Evolutionary conservation across 148 eudicot genomes (phyloP).

Genomic region (Rhododendron simsii): DNA sequence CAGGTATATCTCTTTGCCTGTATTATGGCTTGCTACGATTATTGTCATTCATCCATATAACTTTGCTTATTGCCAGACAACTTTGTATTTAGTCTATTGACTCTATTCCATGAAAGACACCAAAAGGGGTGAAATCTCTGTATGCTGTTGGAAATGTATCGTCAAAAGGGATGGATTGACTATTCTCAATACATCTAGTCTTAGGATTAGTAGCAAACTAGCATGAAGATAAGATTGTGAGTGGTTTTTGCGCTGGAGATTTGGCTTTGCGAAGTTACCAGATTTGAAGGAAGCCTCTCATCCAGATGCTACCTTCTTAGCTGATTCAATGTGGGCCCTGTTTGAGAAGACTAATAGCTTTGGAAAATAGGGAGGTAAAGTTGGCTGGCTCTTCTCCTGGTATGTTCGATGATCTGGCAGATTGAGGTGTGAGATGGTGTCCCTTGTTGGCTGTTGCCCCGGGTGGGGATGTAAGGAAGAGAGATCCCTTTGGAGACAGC

Average conservation of each 20-base stretch:
- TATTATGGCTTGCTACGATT: neutral
- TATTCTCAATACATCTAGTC: neutral
- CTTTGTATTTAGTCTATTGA: neutral
- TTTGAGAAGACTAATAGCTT: neutral
- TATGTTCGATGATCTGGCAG: neutral
- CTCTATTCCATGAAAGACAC: neutral
- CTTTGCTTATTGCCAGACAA: neutral
- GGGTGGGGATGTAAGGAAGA: neutral
- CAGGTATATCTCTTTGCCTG: constrained; percentile 25
- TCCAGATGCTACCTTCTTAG: neutral
- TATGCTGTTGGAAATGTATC: neutral
- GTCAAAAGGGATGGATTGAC: neutral
- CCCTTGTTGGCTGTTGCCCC: neutral
- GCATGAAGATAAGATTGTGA: neutral
- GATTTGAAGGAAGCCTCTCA: neutral
- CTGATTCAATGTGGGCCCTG: neutral
- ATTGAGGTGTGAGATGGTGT: neutral
- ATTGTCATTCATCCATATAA: neutral
- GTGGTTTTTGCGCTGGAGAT: neutral
- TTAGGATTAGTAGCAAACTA: neutral
- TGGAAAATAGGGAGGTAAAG: neutral
- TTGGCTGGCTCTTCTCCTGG: neutral
- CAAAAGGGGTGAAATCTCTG: neutral
- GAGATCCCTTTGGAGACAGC: neutral
- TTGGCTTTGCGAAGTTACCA: neutral